Conservation (phyloP, 345 rosid genomes). For the Mangifera indica region DNA sequence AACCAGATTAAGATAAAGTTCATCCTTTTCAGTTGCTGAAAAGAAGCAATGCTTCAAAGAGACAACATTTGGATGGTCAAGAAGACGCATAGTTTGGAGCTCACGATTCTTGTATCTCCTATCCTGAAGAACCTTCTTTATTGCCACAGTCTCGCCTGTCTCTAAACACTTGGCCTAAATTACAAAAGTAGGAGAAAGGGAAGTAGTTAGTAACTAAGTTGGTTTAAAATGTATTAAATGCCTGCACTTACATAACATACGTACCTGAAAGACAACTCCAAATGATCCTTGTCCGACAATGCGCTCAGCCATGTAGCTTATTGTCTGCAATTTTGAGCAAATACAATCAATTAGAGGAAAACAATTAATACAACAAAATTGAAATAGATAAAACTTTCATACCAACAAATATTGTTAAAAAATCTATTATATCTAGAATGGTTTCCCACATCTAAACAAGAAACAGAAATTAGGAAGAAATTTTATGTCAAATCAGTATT, state of each 20-base stretch:
- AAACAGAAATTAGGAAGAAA: too few species aligned
- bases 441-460: too few species aligned
- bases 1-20: constrained; percentile 92
- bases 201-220: too few species aligned
- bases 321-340: constrained; percentile 52
- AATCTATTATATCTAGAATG: too few species aligned
- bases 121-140: constrained; percentile 97
- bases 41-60: constrained; percentile 94
- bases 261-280: constrained; percentile 96
- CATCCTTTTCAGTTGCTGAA: constrained; percentile 93
- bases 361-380: background rate
- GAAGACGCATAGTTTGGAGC: constrained; percentile 95
- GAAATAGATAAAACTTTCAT: background rate
- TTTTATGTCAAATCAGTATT: too few species aligned
- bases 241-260: background rate
- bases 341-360: constrained; percentile 6
- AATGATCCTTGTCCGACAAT: constrained; percentile 97
- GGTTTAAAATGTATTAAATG: too few species aligned
- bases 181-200: background rate
- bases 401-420: background rate
- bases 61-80: constrained; percentile 93
- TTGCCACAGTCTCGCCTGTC: constrained; percentile 95
- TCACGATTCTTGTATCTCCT: constrained; percentile 97
- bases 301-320: constrained; percentile 99
- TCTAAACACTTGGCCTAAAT: constrained; percentile 88